phyloP scores from a whole-genome alignment of 2,329 filamentous ascomycete species.

The Aspergillus phoenicis region DNA sequence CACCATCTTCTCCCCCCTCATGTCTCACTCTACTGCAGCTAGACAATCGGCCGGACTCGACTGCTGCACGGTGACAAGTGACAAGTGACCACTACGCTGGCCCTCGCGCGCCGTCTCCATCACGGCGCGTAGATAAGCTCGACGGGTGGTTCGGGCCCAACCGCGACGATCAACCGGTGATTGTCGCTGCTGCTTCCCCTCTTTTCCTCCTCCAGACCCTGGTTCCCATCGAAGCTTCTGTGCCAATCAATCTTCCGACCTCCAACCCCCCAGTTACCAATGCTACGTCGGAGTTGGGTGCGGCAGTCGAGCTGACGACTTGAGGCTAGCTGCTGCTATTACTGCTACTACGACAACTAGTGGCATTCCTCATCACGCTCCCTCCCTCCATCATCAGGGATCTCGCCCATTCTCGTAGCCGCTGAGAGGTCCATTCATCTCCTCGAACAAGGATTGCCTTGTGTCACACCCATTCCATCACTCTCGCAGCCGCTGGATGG shows the following conservation, averaged over 20 bases:
- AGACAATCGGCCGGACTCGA: slow-evolving; percentile 4
- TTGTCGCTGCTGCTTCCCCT: slow-evolving; percentile 17
- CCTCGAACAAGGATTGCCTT: slow-evolving; percentile 6
- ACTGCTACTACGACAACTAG: no score
- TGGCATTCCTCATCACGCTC: neutral
- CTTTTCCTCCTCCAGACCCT: slow-evolving; percentile 4
- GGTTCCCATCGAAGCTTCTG: neutral
- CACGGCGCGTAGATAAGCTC: slow-evolving; percentile 29
- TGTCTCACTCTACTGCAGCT: neutral
- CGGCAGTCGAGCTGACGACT: neutral
- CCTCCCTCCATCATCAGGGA: neutral
- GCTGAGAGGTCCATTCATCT: neutral
- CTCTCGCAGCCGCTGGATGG: slow-evolving; percentile 27
- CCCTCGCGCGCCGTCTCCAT: slow-evolving; percentile 12
- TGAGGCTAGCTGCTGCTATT: neutral
- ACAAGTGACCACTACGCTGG: neutral
- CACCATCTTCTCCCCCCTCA: neutral
- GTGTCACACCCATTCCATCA: slow-evolving; percentile 3
- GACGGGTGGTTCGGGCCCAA: slow-evolving; percentile 23
- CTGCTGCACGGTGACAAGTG: slow-evolving; percentile 7
- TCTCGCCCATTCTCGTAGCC: neutral
- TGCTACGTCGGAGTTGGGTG: neutral
- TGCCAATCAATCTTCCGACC: neutral
- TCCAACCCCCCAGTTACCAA: neutral
- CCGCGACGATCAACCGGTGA: slow-evolving; percentile 30